Base-by-base conservation (phyloP, 2,329 filamentous ascomycete species). In the Aspergillaceae sp. region DNA sequence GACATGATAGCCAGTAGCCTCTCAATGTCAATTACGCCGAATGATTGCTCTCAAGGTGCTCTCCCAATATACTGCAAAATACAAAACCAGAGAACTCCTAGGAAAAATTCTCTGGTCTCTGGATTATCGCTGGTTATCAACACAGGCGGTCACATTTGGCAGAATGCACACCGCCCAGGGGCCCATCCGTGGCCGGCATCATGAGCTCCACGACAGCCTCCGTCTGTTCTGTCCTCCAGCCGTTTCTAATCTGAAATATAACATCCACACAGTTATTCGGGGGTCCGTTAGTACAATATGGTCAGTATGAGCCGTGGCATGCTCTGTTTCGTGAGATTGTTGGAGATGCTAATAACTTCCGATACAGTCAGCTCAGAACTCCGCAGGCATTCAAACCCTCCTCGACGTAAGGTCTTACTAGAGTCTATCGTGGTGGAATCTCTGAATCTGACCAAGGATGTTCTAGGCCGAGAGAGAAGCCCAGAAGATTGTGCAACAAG, bases 401-500 rank as follows among this genome's bases (percentile, higher is more conserved):
- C 88, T 98, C 74, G 92, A 97, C 74, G 92, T 98, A 85, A 63
- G 85, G 66, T 50, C 48, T 42, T 19, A 28, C 47, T 42, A 32
- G 11, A 45, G 32, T 27, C n/a, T 37, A 6, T 11, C 28, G 11
- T 8, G 36, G 7, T 29, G 35, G 19, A 6, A 10, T 27, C 3
- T 38, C 34, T 45, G 36, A 50, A 50, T 43, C 19, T 55, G 35
- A 55, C 40, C 6, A 32, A 45, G 44, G 43, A 45, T 8, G 48
- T 44, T 10, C 5, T 58, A 97, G 91, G 90, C 92, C 61, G 92
- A 98, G 80, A 86, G 89, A 72, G 91, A 97, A 71, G 92, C 92
- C 51, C 91, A 95, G 74, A 96, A 96, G 80, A 98, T 98, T 68
- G 90, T 98, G 48, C 91, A 97, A 71, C 89, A 92, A 80, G 87